Base-by-base conservation (phyloP, 1,284 basidiomycete genomes). In the Neolentinus lepideus region DNA sequence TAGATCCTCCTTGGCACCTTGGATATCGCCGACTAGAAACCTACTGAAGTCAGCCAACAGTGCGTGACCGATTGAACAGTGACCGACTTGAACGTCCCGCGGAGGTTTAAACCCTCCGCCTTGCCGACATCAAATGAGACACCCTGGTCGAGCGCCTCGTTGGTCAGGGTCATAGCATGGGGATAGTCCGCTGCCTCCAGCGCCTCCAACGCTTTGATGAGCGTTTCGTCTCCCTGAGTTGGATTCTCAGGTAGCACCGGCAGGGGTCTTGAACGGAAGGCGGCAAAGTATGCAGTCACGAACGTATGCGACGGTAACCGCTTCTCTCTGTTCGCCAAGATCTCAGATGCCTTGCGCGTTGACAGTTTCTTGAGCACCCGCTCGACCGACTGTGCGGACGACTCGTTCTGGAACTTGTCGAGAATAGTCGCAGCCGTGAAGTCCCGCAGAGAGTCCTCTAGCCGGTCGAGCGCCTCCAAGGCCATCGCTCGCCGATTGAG, bases 391-490 rank as follows among this genome's bases (percentile, higher is more conserved):
- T 85, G 79, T 4, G 90, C 85, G 2, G 94, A 89, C 0, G 75
- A 66, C 62, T 90, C 84, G 67, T 96, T 94, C 68, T 86, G 78
- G 83, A 99, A 98, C 65, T 89, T 87, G 68, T 96, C 93, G 48
- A 99, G 80, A 61, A 99, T 97, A 14, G 94, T 94, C 0, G 91
- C 88, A 9, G 97, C 93, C 1, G 96, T 98, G 76, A 90, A 99
- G 72, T 99, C 96, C 66, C 90, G 80, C 33, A 97, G 71, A 25
- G 92, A 81, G 59, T 90, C 89, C 66, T 90, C 83, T 57, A 82
- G 83, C 48, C 84, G 78, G 53, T 84, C 85, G 38, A 98, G 78
- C 24, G 81, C 80, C 68, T 99, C 96, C 31, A 89, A 74, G 1
- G 96, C 95, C 24, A 83, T 84, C 4, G 90, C 97, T 53, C 97